A percentile compares a stretch with the other conserved stretches of the same genome.
Evolutionary conservation across 768 basidiomycete genomes (phyloP).

Genomic region (Tricholoma hemisulphureum): DNA sequence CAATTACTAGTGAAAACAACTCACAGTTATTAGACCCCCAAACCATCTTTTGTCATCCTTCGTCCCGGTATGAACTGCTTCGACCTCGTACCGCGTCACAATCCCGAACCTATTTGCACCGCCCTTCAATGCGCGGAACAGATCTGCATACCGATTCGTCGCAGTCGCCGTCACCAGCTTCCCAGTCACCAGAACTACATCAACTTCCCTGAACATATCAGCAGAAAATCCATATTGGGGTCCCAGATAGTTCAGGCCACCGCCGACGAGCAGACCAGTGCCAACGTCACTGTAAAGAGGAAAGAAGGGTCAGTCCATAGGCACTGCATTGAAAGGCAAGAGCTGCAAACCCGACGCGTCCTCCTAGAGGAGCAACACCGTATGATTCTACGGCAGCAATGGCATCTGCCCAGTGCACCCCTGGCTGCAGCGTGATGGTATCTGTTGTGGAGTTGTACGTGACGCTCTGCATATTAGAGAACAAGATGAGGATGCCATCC

Average conservation of each 20-base stretch:
- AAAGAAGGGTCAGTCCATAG: neutral
- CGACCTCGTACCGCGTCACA: constrained; percentile 41
- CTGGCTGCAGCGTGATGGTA: constrained; percentile 41
- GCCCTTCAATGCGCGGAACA: constrained; percentile 45
- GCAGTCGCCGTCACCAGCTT: constrained; percentile 40
- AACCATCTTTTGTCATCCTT: constrained; percentile 35
- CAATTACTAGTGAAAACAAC: constrained; percentile 1
- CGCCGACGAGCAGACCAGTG: constrained; percentile 44
- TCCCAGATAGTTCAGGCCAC: constrained; percentile 41
- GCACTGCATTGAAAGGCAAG: neutral
- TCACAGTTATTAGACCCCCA: constrained; percentile 38
- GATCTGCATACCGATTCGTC: constrained; percentile 39
- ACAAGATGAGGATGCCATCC: constrained; percentile 38
- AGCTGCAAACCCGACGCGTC: constrained; percentile 31
- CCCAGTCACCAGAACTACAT: constrained; percentile 43
- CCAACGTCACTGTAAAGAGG: constrained; percentile 32
- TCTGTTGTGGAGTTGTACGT: constrained; percentile 35
- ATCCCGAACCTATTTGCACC: constrained; percentile 46
- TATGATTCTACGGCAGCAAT: constrained; percentile 30
- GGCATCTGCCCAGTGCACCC: constrained; percentile 41
- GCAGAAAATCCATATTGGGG: constrained; percentile 40
- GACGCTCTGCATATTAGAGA: constrained; percentile 37
- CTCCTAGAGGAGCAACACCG: constrained; percentile 45
- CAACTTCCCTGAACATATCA: constrained; percentile 36
- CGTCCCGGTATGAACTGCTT: constrained; percentile 39